A percentile compares a stretch with the other conserved stretches of the same genome.
Evolutionary conservation across 2,329 filamentous ascomycete genomes (phyloP).

Genomic region (Nothomitra cinnamomea): DNA sequence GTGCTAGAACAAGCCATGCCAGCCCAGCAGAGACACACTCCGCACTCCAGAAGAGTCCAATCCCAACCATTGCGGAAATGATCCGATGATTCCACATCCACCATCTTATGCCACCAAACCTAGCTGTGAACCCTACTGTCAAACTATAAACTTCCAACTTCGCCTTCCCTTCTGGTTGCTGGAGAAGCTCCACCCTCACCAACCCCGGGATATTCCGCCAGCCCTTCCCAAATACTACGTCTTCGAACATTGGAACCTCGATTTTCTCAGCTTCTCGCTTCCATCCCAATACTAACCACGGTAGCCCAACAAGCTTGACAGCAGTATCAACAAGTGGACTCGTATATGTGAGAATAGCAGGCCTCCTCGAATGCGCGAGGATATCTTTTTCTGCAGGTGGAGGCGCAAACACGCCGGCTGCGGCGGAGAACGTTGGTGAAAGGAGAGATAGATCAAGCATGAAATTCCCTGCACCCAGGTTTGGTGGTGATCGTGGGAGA

Average conservation of each 20-base stretch:
- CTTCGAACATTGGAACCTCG: slow-evolving; percentile 55
- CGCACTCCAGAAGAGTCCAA: slow-evolving; percentile 55
- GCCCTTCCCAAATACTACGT: slow-evolving; percentile 44
- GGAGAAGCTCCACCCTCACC: slow-evolving; percentile 44
- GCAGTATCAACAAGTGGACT: slow-evolving; percentile 50
- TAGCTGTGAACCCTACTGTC: slow-evolving; percentile 51
- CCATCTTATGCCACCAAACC: slow-evolving; percentile 60
- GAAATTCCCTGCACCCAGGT: slow-evolving; percentile 72
- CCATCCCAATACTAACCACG: slow-evolving; percentile 52
- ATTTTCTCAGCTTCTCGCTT: slow-evolving; percentile 46
- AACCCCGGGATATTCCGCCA: slow-evolving; percentile 34
- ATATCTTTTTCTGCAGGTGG: slow-evolving; percentile 19
- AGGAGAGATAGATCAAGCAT: slow-evolving; percentile 73
- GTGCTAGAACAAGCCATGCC: slow-evolving; percentile 43
- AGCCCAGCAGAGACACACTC: slow-evolving; percentile 51
- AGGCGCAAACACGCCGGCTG: no score
- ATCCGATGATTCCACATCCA: slow-evolving; percentile 75
- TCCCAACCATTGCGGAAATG: slow-evolving; percentile 50
- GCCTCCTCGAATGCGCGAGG: slow-evolving; percentile 49
- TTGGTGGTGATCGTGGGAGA: slow-evolving; percentile 61
- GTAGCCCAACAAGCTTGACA: slow-evolving; percentile 43
- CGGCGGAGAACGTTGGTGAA: slow-evolving; percentile 18
- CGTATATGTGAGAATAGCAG: slow-evolving; percentile 64
- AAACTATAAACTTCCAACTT: slow-evolving; percentile 62
- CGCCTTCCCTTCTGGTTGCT: slow-evolving; percentile 34